Conservation (phyloP, 2,329 filamentous ascomycete species). For the Neopestalotiopsis sp. region DNA sequence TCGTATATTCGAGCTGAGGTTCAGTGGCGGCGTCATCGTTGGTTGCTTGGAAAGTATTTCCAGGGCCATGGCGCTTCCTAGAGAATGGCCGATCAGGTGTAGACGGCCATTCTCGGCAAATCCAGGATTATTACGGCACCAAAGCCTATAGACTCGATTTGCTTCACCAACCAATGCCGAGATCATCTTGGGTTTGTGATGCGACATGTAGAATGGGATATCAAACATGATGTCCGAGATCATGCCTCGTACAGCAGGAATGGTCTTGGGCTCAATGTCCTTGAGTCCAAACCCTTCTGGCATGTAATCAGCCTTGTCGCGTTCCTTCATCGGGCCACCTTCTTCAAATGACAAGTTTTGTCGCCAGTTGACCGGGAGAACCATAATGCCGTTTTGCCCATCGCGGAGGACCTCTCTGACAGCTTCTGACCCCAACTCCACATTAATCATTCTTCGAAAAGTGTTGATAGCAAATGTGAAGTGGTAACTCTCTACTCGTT, state of each 20-base stretch:
- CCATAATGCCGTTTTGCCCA: conserved; percentile 89
- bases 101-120: conserved; percentile 84
- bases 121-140: conserved; percentile 91
- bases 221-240: conserved; percentile 99
- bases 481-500: conserved; percentile 93
- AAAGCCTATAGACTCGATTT: conserved; percentile 93
- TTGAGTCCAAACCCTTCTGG: conserved; percentile 70
- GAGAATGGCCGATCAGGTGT: conserved; percentile 90
- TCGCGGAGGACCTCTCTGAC: conserved; percentile 79
- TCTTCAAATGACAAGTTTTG: conserved; percentile 88
- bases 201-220: conserved; percentile 96
- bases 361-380: conserved; percentile 93
- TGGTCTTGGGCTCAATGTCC: conserved; percentile 89
- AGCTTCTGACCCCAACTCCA: conserved; percentile 76
- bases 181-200: conserved; percentile 95
- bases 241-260: conserved; percentile 90
- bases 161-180: conserved; percentile 86
- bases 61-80: conserved; percentile 93
- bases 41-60: conserved; percentile 92
- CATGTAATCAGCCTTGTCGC: conserved; percentile 58
- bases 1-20: conserved; percentile 47
- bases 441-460: conserved; percentile 84
- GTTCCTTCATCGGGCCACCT: conserved; percentile 64
- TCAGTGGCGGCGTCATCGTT: conserved; percentile 64
- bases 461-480: conserved; percentile 96